These are phyloP conservation scores for Teunomyces panamensis DNA, from an alignment of 805 yeast genomes.

Conservation along the genomic window DNA sequence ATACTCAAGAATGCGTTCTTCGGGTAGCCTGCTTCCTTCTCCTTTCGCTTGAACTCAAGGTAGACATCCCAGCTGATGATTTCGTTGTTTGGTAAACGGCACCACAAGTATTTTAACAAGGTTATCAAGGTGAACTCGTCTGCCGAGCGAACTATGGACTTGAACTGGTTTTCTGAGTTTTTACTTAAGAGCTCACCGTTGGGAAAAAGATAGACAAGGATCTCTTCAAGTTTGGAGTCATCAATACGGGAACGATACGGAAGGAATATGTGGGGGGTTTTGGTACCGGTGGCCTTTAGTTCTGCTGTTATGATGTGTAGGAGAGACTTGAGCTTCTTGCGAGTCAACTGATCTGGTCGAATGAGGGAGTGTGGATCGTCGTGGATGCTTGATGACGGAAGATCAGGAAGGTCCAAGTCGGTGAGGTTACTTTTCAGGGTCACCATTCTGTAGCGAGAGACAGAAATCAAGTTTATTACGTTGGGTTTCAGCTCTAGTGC, in stretches of 20 bases:
- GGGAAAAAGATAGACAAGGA: constrained; percentile 59
- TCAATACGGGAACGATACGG: constrained; percentile 74
- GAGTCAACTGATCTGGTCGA: constrained; percentile 43
- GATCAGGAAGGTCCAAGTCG: constrained; percentile 22
- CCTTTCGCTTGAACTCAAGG: constrained; percentile 61
- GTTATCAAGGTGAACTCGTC: constrained; percentile 73
- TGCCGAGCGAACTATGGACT: constrained; percentile 40
- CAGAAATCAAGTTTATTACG: neutral
- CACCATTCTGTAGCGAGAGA: constrained; percentile 9
- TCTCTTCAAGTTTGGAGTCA: constrained; percentile 55
- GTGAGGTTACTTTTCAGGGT: constrained; percentile 9
- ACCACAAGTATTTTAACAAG: constrained; percentile 82
- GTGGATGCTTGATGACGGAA: constrained; percentile 14
- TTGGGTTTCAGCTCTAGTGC: neutral
- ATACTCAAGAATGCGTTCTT: constrained; percentile 70
- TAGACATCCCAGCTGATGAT: constrained; percentile 87
- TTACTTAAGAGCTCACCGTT: constrained; percentile 44
- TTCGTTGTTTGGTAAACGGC: constrained; percentile 74
- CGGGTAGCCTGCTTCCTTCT: constrained; percentile 64
- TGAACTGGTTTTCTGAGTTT: constrained; percentile 34
- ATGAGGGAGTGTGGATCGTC: constrained; percentile 6
- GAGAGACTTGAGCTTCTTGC: constrained; percentile 64
- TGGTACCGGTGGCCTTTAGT: constrained; percentile 64
- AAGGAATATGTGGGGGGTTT: constrained; percentile 69
- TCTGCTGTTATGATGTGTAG: constrained; percentile 72